Base-by-base conservation (phyloP, 1,139 yeast species). In the Saccharomyces pastorianus region DNA sequence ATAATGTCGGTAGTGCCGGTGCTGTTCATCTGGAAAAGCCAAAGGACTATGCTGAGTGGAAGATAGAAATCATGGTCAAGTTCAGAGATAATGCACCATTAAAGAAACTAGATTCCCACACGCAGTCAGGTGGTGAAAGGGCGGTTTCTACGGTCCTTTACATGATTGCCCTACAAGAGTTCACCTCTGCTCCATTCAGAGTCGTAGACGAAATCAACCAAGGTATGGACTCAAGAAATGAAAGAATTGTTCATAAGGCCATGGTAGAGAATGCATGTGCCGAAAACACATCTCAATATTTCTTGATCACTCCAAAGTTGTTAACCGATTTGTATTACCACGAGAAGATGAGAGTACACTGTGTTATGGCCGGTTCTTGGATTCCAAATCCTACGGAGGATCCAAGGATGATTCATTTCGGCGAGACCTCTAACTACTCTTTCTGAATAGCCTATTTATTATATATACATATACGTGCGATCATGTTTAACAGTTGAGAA, bases 201-300 rank as follows among this genome's bases (percentile, higher is more conserved):
- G 93, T 93, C 2, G 97, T 95, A 6, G 99, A 95, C 71, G 99
- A 95, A 73, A 95, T 95, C 60, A 95, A 95, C 70, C 99, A 95
- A 73, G 99, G 99, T 60, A 91, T 95, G 98, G 99, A 95, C 71
- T 89, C 96, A 7, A 81, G 81, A 57, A 93, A 93, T 66, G 99
- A 95, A 70, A 81, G 95, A 59, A 78, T 82, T 73, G 95, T 95
- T 2, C 97, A 93, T 66, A 80, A 82, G 59, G 81, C 88, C 60
- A 84, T 95, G 78, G 97, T 93, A 2, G 83, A 85, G 55, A 84
- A 87, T 48, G 95, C 98, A 0, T 88, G 96, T 65, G 75, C 76
- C 29, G 79, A 77, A 20, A 70, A 71, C 47, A 75, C 80, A 0
- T 78, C 82, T 11, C 97, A 91, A 66, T 93, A 91, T 69, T 90